Conservation (phyloP, 352 stramenopile genomes). For the Phytophthora rubi region DNA sequence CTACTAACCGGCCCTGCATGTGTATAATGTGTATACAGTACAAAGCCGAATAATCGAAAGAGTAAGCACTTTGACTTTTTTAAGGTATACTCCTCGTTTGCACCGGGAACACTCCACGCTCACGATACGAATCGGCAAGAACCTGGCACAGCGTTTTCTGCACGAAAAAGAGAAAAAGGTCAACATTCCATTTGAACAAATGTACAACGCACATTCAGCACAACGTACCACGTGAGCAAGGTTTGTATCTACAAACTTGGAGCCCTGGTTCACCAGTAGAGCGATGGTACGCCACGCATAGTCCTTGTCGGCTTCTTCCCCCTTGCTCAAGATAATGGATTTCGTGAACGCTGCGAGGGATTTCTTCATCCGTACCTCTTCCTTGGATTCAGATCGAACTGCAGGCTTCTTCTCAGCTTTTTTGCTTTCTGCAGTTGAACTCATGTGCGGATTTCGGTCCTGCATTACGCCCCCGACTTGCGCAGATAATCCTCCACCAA, state of each 20-base stretch:
- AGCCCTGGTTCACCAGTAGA: slow-evolving; percentile 41
- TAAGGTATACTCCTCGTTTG: no score
- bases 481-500: not conserved
- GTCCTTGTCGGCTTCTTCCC: slow-evolving; percentile 32
- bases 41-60: no score
- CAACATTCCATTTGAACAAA: not conserved
- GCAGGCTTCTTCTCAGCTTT: slow-evolving; percentile 15
- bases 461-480: not conserved
- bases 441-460: not conserved
- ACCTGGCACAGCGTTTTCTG: slow-evolving; percentile 35
- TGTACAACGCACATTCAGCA: not conserved
- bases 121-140: slow-evolving; percentile 27
- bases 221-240: slow-evolving; percentile 40
- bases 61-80: no score
- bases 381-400: slow-evolving; percentile 10
- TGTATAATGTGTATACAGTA: no score
- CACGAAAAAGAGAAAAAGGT: not conserved
- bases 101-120: slow-evolving; percentile 29
- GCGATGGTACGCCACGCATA: slow-evolving; percentile 47
- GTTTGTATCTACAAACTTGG: slow-evolving; percentile 29
- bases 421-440: not conserved
- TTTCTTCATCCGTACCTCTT: slow-evolving; percentile 28
- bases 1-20: no score
- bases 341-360: slow-evolving; percentile 39
- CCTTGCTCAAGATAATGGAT: slow-evolving; percentile 27